Evolutionary conservation across 176 grass and related monocot genomes (phyloP).

Genomic region (Sorghum bicolor): Sorghum_bicolor_NCBIv3 NC_012874.2:67968001-67968500

Average conservation of each 20-base stretch:
- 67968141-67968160: background rate
- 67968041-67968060: constrained; percentile 7
- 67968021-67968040: background rate
- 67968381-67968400: too few species aligned
- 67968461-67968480: too few species aligned
- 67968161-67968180: constrained; percentile 13
- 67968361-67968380: too few species aligned
- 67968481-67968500: too few species aligned
- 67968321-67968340: too few species aligned
- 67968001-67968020: background rate
- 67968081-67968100: background rate
- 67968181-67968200: constrained; percentile 30
- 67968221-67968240: constrained; percentile 25
- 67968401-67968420: too few species aligned
- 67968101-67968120: background rate
- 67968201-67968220: background rate
- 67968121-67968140: background rate
- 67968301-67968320: background rate
- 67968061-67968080: background rate
- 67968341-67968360: too few species aligned
- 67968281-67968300: background rate
- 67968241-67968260: constrained; percentile 20
- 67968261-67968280: background rate
- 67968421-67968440: too few species aligned
- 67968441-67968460: too few species aligned